A percentile compares a stretch with the other conserved stretches of the same genome.
phyloP scores from a whole-genome alignment of 2,329 filamentous ascomycete genomes.

The Phyllosticta capitalensis region DNA sequence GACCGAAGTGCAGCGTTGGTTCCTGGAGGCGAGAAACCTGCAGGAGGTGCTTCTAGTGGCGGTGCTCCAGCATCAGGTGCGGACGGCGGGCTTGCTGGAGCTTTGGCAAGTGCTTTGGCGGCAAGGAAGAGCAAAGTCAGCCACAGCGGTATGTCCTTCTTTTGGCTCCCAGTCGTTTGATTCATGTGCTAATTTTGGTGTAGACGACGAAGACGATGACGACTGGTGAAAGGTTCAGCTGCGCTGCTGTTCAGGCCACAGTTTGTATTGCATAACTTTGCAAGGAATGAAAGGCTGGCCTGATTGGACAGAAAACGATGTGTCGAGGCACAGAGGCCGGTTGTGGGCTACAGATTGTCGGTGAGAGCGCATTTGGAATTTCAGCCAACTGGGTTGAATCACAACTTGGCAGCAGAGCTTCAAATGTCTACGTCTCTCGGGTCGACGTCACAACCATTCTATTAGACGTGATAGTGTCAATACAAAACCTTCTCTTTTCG shows the following conservation, averaged over 20 bases:
- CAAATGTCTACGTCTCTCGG: neutral
- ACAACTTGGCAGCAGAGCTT: neutral
- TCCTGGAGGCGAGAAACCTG: constrained; percentile 34
- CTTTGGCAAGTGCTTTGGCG: constrained; percentile 71
- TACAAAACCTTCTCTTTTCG: neutral
- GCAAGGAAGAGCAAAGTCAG: constrained; percentile 89
- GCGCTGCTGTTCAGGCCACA: neutral
- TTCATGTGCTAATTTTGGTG: constrained; percentile 17
- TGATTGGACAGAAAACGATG: neutral
- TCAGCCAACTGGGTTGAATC: neutral
- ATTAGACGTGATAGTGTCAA: neutral
- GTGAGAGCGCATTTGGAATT: neutral
- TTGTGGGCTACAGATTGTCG: neutral
- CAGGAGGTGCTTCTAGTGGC: constrained; percentile 41
- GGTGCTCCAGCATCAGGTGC: constrained; percentile 23
- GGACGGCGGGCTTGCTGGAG: constrained; percentile 34
- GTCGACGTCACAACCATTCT: neutral
- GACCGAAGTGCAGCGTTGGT: constrained; percentile 61
- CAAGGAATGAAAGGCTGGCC: neutral
- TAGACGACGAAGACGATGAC: constrained; percentile 70
- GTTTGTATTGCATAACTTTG: neutral
- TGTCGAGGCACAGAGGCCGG: neutral
- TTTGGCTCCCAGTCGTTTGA: neutral
- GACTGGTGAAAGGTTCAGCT: constrained; percentile 48
- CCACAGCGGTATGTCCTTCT: constrained; percentile 63